Base-by-base conservation (phyloP, 2,329 filamentous ascomycete genomes). In the Elsinoe arachidis region DNA sequence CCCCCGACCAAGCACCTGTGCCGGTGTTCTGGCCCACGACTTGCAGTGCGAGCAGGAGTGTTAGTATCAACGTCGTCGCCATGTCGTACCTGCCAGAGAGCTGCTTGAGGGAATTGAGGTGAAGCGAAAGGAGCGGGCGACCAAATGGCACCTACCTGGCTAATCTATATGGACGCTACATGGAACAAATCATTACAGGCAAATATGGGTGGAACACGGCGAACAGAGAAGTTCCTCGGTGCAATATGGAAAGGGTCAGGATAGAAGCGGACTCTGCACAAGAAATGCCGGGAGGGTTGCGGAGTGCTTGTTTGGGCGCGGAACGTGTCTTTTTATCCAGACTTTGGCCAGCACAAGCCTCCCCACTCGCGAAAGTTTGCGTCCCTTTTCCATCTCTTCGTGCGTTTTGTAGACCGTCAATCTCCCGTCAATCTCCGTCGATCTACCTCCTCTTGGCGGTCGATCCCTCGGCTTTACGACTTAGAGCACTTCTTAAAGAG, bases 1-100 rank as follows among this genome's bases (percentile, higher is more conserved):
- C 89, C 7, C 83, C 80, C 56, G 81, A 78, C 90, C 90, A 96
- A 46, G 80, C 75, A 10, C 87, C 87, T 3, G 81, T 70, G n/a
- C 88, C 86, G 61, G 87, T 81, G 74, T 86, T 85, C 89, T 46
- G 41, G 2, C n/a, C 41, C 41, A 26, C 14, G 26, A 14, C 19
- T 12, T 23, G 41, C 19, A 26, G 19, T 10, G n/a, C 21, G 3
- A 46, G 41, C 41, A 46, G 15, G 41, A 19, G 10, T 11, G n/a
- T 26, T 14, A 46, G 10, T 23, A 46, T n/a, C 41, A 46, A n/a
- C 26, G 11, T 46, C 10, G 21, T 26, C 41, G 41, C 41, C 41
- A 46, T 46, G 7, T 6, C n/a, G 41, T 19, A 46, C 6, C 14
- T 23, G 1, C 12, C 12, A 3, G 21, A 19, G 14, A 4, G 4